A percentile compares a stretch with the other conserved stretches of the same genome.
These are phyloP conservation scores for Mycosphaerella arachidis DNA, from an alignment of 2,329 filamentous ascomycete species.

Conservation along the genomic window DNA sequence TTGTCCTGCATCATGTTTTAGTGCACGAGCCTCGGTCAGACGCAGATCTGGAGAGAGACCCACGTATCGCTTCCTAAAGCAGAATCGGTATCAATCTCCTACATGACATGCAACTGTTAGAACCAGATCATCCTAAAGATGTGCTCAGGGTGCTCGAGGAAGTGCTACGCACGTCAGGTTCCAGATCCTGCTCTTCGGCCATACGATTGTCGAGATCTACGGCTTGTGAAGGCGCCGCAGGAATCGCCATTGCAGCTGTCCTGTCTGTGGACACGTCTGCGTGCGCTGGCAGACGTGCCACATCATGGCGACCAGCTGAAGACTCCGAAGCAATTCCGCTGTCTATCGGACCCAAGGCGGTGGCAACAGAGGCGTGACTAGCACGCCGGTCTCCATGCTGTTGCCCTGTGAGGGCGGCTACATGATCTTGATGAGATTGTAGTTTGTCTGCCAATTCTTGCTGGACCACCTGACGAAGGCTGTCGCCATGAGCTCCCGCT, in stretches of 20 bases:
- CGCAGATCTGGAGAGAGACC: conserved; percentile 6
- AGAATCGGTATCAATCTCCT: conserved; percentile 33
- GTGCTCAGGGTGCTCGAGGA: neutral
- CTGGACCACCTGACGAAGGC: conserved; percentile 7
- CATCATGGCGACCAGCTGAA: neutral
- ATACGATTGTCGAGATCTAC: conserved; percentile 19
- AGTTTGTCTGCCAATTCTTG: conserved; percentile 16
- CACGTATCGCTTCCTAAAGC: conserved; percentile 35
- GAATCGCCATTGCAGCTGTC: neutral
- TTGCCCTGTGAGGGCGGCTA: conserved; percentile 2
- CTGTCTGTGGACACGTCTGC: neutral
- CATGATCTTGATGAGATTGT: conserved; percentile 14
- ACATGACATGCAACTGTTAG: conserved; percentile 13
- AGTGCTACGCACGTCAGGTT: conserved; percentile 32
- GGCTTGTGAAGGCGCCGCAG: neutral
- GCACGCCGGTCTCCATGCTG: neutral
- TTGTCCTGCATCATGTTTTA: conserved; percentile 27
- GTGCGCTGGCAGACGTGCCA: neutral
- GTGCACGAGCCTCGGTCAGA: neutral
- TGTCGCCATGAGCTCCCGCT: neutral
- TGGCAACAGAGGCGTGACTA: conserved; percentile 2
- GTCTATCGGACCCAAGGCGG: neutral
- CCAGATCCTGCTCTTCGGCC: conserved; percentile 35
- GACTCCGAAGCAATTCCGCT: neutral
- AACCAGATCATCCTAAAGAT: neutral